phyloP scores from a whole-genome alignment of 495 filamentous ascomycete species.

The Hyaloscypha bicolor region DNA sequence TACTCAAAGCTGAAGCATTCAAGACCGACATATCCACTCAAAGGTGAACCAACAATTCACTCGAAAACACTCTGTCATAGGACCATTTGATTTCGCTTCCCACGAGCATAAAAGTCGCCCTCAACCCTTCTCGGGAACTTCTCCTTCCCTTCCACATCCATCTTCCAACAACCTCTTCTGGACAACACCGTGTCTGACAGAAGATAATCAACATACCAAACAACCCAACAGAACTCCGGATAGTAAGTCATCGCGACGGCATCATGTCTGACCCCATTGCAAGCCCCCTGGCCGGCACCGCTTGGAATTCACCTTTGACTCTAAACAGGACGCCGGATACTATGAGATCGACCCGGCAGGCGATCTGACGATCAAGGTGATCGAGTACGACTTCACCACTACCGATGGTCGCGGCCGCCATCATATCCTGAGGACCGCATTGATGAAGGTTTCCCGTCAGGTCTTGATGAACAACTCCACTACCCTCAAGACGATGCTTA shows the following conservation, averaged over 20 bases:
- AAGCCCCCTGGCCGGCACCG: background rate
- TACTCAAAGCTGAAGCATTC: background rate
- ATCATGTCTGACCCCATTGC: background rate
- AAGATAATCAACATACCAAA: background rate
- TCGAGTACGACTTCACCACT: background rate
- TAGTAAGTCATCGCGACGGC: background rate
- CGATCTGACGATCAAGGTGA: background rate
- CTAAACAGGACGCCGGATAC: background rate
- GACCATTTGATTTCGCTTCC: background rate
- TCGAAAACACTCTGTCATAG: background rate
- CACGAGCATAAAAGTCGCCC: background rate
- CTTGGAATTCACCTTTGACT: background rate
- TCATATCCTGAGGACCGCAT: background rate
- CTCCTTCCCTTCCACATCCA: background rate
- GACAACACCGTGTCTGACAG: too few species aligned
- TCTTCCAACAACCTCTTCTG: background rate
- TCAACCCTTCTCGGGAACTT: background rate
- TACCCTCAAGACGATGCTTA: background rate
- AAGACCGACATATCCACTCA: too few species aligned
- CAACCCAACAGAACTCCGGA: background rate
- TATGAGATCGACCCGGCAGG: background rate
- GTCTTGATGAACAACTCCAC: conserved; percentile 2
- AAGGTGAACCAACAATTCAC: background rate
- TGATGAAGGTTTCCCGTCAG: conserved; percentile 4
- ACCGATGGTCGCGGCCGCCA: background rate